These are phyloP conservation scores for Tetrapisispora phaffii DNA, from an alignment of 805 yeast species.

Conservation along the genomic window DNA sequence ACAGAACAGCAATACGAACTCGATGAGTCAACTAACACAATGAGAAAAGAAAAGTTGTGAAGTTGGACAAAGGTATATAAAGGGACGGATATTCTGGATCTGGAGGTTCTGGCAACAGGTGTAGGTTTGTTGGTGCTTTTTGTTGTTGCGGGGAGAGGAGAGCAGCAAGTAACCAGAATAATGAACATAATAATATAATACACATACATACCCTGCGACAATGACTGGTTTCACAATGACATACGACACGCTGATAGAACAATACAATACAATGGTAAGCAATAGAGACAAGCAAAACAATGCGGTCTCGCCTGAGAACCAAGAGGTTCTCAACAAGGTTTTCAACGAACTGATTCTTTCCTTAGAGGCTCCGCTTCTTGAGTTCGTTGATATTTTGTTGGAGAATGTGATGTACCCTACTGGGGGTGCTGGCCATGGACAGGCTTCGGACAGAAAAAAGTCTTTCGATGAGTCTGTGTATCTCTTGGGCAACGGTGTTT, in stretches of 20 bases:
- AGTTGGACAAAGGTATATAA: background rate
- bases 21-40: background rate
- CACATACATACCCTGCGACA: background rate
- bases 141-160: background rate
- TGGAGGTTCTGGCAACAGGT: background rate
- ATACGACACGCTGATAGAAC: background rate
- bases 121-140: background rate
- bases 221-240: constrained; percentile 5
- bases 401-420: constrained; percentile 4
- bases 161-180: background rate
- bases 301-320: background rate
- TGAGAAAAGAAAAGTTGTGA: too few species aligned
- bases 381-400: constrained; percentile 17
- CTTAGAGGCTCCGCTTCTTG: constrained; percentile 15
- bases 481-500: constrained; percentile 1
- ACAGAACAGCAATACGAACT: too few species aligned
- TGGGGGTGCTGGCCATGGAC: background rate
- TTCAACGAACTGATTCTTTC: constrained; percentile 13
- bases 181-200: background rate
- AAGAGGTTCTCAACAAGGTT: constrained; percentile 4
- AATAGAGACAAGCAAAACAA: background rate
- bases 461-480: background rate
- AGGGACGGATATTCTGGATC: background rate
- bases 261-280: background rate
- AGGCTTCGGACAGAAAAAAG: background rate